Percentiles rank a stretch among this genome's conserved stretches.
phyloP scores from a whole-genome alignment of 192 early-diverging fungal species.

The Coemansia sp. region DNA sequence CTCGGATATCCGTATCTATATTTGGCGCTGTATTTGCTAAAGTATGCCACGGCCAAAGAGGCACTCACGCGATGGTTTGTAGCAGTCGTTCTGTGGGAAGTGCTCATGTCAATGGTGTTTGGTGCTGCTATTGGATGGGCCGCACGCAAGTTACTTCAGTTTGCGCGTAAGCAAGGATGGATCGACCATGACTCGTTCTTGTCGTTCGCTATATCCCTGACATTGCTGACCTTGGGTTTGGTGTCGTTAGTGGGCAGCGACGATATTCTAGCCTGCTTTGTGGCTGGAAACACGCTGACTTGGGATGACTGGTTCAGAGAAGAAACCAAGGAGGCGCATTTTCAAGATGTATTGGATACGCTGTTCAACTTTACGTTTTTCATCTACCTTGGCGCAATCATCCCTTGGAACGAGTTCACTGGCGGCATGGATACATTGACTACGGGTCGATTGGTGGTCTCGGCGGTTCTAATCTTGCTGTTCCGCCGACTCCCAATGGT shows the following conservation, averaged over 20 bases:
- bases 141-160: conserved; percentile 68
- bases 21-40: conserved; percentile 68
- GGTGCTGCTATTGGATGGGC: conserved; percentile 70
- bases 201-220: conserved; percentile 76
- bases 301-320: conserved; percentile 91
- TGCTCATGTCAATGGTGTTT: conserved; percentile 67
- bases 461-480: conserved; percentile 66
- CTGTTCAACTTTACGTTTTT: conserved; percentile 86
- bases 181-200: conserved; percentile 89
- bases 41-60: conserved; percentile 35
- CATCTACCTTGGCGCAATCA: conserved; percentile 76
- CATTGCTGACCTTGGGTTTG: conserved; percentile 64
- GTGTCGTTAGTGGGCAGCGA: conserved; percentile 72
- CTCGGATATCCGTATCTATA: conserved; percentile 78
- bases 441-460: conserved; percentile 66
- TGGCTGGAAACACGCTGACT: conserved; percentile 72
- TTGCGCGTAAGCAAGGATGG: conserved; percentile 61
- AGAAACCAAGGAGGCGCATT: conserved; percentile 76
- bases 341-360: conserved; percentile 90
- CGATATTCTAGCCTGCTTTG: conserved; percentile 72
- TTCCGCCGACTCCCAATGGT: conserved; percentile 75
- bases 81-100: conserved; percentile 71
- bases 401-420: conserved; percentile 69
- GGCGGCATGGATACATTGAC: conserved; percentile 52
- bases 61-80: conserved; percentile 76